Percentiles rank a stretch among this genome's conserved stretches.
Evolutionary conservation across 805 yeast genomes (phyloP).

Genomic region (Ogataea zsoltii): DNA sequence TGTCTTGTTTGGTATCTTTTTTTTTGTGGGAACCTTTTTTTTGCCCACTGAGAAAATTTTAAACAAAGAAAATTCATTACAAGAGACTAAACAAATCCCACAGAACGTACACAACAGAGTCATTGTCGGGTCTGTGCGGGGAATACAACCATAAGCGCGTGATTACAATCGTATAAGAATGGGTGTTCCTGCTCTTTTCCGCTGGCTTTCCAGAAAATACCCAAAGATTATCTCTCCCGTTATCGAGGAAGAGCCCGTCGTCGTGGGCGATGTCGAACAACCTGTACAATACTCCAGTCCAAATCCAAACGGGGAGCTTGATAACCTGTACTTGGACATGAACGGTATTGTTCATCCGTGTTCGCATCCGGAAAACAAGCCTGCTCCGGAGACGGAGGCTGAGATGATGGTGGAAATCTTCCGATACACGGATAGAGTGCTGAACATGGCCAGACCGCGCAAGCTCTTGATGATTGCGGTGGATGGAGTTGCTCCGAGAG

Average conservation of each 20-base stretch:
- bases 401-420: slow-evolving; percentile 95
- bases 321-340: slow-evolving; percentile 94
- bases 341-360: slow-evolving; percentile 99
- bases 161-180: too few species aligned
- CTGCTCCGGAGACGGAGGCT: slow-evolving; percentile 94
- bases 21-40: too few species aligned
- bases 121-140: too few species aligned
- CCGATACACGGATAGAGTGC: slow-evolving; percentile 86
- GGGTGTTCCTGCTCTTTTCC: slow-evolving; percentile 98
- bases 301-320: slow-evolving; percentile 95
- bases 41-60: too few species aligned
- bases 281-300: slow-evolving; percentile 72
- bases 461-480: slow-evolving; percentile 93
- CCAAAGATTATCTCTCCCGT: slow-evolving; percentile 95
- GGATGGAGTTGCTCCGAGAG: slow-evolving; percentile 99
- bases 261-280: slow-evolving; percentile 58
- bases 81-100: too few species aligned
- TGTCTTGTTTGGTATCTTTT: too few species aligned
- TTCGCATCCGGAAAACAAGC: slow-evolving; percentile 95
- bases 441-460: slow-evolving; percentile 93
- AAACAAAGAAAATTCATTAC: too few species aligned
- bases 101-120: too few species aligned
- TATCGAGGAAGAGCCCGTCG: slow-evolving; percentile 64
- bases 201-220: slow-evolving; percentile 92
- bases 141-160: too few species aligned